Evolutionary conservation across 192 early-diverging fungal species (phyloP).

Genomic region (Coemansia sp.): DNA sequence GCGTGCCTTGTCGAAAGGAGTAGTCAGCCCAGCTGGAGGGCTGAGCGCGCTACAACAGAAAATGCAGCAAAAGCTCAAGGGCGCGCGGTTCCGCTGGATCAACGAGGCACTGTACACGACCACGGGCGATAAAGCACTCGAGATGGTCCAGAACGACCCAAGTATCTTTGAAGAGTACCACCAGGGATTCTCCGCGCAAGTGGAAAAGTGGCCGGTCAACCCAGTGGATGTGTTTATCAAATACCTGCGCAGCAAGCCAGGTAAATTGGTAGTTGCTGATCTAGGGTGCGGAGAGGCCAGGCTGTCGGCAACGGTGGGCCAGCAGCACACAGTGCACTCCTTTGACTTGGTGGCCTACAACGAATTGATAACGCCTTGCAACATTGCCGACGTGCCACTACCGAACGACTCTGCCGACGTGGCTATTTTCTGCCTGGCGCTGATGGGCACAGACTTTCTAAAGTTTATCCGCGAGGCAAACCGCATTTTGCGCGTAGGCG

Average conservation of each 20-base stretch:
- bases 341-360: constrained; percentile 89
- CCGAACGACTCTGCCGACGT: constrained; percentile 70
- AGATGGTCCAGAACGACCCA: constrained; percentile 79
- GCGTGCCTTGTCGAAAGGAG: neutral
- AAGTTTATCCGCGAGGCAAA: constrained; percentile 89
- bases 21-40: neutral
- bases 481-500: constrained; percentile 75
- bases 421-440: constrained; percentile 86
- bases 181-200: constrained; percentile 89
- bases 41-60: constrained; percentile 52
- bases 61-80: constrained; percentile 76
- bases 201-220: constrained; percentile 90
- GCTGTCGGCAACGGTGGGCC: constrained; percentile 69
- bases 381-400: constrained; percentile 90
- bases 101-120: constrained; percentile 96
- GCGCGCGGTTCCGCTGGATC: constrained; percentile 83
- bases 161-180: constrained; percentile 96
- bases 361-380: constrained; percentile 81
- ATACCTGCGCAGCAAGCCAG: constrained; percentile 54
- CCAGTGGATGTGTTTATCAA: constrained; percentile 86
- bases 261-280: constrained; percentile 71
- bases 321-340: constrained; percentile 70
- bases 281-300: constrained; percentile 96
- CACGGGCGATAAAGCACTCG: constrained; percentile 69
- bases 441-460: constrained; percentile 97